Evolutionary conservation across 1,139 yeast genomes (phyloP), one percentile per base, ranked within the genome.

Genomic region (Pichia sp.): DNA sequence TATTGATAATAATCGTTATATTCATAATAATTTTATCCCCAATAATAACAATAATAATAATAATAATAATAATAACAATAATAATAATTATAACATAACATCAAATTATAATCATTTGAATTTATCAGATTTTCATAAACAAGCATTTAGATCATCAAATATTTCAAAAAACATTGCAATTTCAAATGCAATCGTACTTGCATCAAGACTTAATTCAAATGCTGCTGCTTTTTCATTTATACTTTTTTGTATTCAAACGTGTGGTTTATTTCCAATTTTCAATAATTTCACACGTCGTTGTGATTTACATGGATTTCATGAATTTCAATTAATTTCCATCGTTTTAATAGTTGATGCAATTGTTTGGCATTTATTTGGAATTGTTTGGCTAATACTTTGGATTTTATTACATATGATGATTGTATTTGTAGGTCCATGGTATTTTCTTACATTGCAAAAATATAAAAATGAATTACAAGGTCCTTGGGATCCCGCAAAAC

Each of bases 401-500:
- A 42, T 74, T 3, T 46, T 63, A 1, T 57, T 73, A 5, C 80
- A 79, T 45, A 51, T 70, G 2, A 60, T 70, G 43, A 74, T 83
- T 3, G 62, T 72, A 8, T 63, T 82, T n/a, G 66, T 77, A 3
- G 73, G 86, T 38, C 96, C 96, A 1, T 72, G 74, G 37, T 82
- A 87, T 66, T 81, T 86, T 54, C 64, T 86, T 44, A 73, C 74
- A 36, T 65, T 87, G 35, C 96, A 87, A 58, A 76, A 79, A 63
- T 87, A 87, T 60, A 87, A 87, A 62, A 86, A 87, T 60, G 96
- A 87, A 60, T 69, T 87, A 46, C 90, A 84, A 63, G 96, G 96
- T 0, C 96, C 96, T 0, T 87, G 96, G 96, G 96, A 87, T 62
- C 80, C 85, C 1, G 96, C 95, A 11, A 78, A 75, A 56, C 96